These are phyloP conservation scores for Trichosporon ovoides DNA, from an alignment of 1,284 basidiomycete species.

Conservation along the genomic window DNA sequence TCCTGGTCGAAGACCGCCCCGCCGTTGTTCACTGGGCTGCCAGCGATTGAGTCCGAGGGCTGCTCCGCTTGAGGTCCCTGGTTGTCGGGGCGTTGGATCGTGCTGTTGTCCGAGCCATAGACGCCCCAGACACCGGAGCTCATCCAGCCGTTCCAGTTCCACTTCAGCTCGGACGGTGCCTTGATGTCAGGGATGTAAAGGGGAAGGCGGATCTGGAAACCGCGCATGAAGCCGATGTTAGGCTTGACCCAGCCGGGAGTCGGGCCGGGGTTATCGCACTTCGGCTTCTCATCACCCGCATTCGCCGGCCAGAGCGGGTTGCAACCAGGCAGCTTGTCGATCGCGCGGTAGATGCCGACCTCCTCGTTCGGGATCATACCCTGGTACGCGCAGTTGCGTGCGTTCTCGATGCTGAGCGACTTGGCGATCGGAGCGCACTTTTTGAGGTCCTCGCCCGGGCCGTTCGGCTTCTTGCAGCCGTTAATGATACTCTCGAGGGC, in stretches of 20 bases:
- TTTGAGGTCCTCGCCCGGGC: conserved; percentile 4
- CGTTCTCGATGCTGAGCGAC: not conserved
- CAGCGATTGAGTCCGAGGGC: not conserved
- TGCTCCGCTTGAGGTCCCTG: not conserved
- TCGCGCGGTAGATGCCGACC: conserved; percentile 7
- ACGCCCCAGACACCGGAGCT: not conserved
- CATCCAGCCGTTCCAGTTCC: not conserved
- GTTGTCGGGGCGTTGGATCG: not conserved
- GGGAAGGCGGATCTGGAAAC: not conserved
- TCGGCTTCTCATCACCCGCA: conserved; percentile 4
- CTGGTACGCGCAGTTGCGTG: conserved; percentile 10
- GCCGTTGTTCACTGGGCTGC: not conserved
- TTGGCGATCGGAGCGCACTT: conserved; percentile 1
- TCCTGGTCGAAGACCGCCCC: not conserved
- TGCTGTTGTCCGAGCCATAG: not conserved
- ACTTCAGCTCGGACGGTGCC: not conserved
- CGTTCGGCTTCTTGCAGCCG: conserved; percentile 24
- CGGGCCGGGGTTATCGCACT: not conserved
- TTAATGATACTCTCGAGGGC: conserved; percentile 44
- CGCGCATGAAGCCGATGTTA: not conserved
- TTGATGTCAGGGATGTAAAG: not conserved
- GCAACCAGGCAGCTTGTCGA: conserved; percentile 16
- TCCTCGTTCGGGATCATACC: conserved; percentile 19
- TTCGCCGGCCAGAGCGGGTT: conserved; percentile 12
- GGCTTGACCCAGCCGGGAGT: conserved; percentile 7